phyloP scores from a whole-genome alignment of 768 basidiomycete genomes.

The Calocera viscosa region DNA sequence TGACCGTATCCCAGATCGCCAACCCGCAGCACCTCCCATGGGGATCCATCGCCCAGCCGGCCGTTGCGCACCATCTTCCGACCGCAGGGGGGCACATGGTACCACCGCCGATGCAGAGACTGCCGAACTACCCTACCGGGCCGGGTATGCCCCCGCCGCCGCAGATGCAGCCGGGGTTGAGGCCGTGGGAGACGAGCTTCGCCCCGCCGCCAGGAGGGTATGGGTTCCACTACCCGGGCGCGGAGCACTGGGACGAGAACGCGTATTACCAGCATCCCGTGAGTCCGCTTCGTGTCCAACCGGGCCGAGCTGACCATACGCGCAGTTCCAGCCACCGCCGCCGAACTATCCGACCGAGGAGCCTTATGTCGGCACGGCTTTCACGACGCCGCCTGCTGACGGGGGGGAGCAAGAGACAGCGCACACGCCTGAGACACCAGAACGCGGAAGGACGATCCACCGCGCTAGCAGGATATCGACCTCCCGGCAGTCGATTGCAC shows the following conservation, averaged over 20 bases:
- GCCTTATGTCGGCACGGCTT: neutral
- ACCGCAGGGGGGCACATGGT: neutral
- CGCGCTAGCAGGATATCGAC: neutral
- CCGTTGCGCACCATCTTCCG: too few species aligned
- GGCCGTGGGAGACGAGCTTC: constrained; percentile 1
- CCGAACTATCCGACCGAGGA: neutral
- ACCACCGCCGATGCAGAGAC: neutral
- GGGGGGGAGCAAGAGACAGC: neutral
- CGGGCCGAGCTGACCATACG: neutral
- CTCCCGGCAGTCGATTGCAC: neutral
- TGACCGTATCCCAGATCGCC: neutral
- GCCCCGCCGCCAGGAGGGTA: neutral
- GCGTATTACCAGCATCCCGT: neutral
- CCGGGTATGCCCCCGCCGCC: neutral
- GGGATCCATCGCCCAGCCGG: too few species aligned
- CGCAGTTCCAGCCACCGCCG: neutral
- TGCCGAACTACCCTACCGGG: neutral
- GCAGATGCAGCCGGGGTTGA: constrained; percentile 1
- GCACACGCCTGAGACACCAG: neutral
- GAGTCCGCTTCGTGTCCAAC: neutral
- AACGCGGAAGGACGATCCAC: neutral
- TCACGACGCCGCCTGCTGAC: neutral
- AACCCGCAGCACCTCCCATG: neutral
- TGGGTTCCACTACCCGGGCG: neutral
- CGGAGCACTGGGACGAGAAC: constrained; percentile 1